A percentile compares a stretch with the other conserved stretches of the same genome.
Evolutionary conservation across 805 yeast species (phyloP).

Genomic region (Wickerhamiella dianesei): DNA sequence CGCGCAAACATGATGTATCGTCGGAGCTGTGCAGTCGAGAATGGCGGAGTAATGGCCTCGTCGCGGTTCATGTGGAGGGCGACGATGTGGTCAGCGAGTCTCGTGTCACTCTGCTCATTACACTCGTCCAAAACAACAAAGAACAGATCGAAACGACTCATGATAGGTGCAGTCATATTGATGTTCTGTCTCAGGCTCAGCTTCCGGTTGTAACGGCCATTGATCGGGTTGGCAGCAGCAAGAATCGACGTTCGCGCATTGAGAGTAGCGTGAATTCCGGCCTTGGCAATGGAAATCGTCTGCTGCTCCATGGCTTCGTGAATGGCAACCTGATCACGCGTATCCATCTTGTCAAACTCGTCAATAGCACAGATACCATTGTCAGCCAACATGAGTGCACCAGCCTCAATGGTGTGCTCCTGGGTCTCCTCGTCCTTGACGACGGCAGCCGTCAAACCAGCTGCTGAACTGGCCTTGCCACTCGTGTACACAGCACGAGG

Average conservation of each 20-base stretch:
- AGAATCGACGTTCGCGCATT: constrained; percentile 92
- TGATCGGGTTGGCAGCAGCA: constrained; percentile 98
- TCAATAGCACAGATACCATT: constrained; percentile 98
- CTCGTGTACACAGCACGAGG: constrained; percentile 95
- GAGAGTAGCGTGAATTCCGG: constrained; percentile 95
- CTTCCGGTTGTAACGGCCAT: constrained; percentile 90
- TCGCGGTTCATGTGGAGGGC: constrained; percentile 84
- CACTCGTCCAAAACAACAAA: constrained; percentile 92
- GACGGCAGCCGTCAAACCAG: constrained; percentile 86
- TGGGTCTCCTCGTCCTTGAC: constrained; percentile 95
- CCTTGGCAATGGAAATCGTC: constrained; percentile 95
- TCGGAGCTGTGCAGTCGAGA: constrained; percentile 70
- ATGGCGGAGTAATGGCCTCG: constrained; percentile 81
- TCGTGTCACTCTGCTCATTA: constrained; percentile 79
- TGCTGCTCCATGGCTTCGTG: constrained; percentile 99
- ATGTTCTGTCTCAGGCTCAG: constrained; percentile 71
- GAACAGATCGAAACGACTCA: constrained; percentile 94
- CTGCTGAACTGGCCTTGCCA: constrained; percentile 97
- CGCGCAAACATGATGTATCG: constrained; percentile 85
- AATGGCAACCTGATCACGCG: constrained; percentile 91
- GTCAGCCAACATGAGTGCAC: constrained; percentile 96
- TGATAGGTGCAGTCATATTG: constrained; percentile 94
- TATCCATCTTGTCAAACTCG: constrained; percentile 96
- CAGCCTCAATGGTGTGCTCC: constrained; percentile 95
- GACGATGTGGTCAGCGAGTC: constrained; percentile 84